These are phyloP conservation scores for Backusella liffmaniae DNA, from an alignment of 192 early-diverging fungal genomes.

Conservation along the genomic window DNA sequence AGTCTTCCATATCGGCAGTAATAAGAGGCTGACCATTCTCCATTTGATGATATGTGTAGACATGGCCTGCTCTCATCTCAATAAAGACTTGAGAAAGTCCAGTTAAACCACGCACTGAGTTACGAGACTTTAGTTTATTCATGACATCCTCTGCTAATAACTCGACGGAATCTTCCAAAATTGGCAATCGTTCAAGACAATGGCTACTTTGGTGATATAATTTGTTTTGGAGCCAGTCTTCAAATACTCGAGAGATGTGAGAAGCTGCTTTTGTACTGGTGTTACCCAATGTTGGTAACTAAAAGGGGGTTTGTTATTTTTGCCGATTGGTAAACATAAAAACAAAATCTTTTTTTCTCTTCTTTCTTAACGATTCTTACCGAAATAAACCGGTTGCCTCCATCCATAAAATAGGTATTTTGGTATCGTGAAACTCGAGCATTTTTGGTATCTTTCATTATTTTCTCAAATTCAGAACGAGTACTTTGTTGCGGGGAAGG, in stretches of 20 bases:
- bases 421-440: slow-evolving; percentile 24
- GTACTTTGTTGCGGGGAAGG: neutral
- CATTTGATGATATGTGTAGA: slow-evolving; percentile 31
- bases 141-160: slow-evolving; percentile 36
- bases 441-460: slow-evolving; percentile 21
- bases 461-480: slow-evolving; percentile 3
- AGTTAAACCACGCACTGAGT: slow-evolving; percentile 22
- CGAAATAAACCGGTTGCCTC: slow-evolving; percentile 38
- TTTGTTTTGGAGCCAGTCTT: slow-evolving; percentile 40
- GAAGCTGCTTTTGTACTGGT: slow-evolving; percentile 32
- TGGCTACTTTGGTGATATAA: slow-evolving; percentile 14
- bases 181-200: slow-evolving; percentile 29
- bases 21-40: slow-evolving; percentile 29
- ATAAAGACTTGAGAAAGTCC: slow-evolving; percentile 29
- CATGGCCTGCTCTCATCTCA: slow-evolving; percentile 39
- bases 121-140: slow-evolving; percentile 28
- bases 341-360: slow-evolving; percentile 3
- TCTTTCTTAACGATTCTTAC: slow-evolving; percentile 19
- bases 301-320: neutral
- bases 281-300: slow-evolving; percentile 37
- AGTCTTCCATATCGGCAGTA: slow-evolving; percentile 33
- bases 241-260: slow-evolving; percentile 36
- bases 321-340: neutral
- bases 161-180: slow-evolving; percentile 40
- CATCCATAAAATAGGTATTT: slow-evolving; percentile 41